Conservation (phyloP, 805 yeast genomes). For the Lachancea dasiensis region DNA sequence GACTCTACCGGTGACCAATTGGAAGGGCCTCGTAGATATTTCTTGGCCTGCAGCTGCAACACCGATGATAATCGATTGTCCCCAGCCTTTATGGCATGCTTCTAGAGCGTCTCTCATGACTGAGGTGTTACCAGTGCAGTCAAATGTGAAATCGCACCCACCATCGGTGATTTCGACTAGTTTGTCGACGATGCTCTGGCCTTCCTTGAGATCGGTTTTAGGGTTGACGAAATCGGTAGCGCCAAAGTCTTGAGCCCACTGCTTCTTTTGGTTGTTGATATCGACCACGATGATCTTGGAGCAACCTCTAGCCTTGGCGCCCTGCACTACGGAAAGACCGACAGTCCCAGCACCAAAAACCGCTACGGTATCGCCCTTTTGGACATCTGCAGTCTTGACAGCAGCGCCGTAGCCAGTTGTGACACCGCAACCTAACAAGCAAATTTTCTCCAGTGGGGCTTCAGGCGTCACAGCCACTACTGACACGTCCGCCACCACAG, state of each 20-base stretch:
- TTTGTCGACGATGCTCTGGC: slow-evolving; percentile 71
- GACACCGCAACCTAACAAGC: slow-evolving; percentile 96
- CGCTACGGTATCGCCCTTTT: slow-evolving; percentile 88
- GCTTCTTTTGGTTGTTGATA: slow-evolving; percentile 75
- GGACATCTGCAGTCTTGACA: slow-evolving; percentile 78
- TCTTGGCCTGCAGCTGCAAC: slow-evolving; percentile 99
- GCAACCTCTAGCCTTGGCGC: slow-evolving; percentile 81
- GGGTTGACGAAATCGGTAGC: slow-evolving; percentile 96
- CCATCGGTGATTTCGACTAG: slow-evolving; percentile 91
- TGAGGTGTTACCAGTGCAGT: slow-evolving; percentile 92
- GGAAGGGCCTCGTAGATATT: slow-evolving; percentile 96
- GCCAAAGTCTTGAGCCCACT: slow-evolving; percentile 84
- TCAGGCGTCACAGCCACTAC: slow-evolving; percentile 83
- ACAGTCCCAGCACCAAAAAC: slow-evolving; percentile 98
- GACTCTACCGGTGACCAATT: slow-evolving; percentile 96
- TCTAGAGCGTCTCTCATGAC: slow-evolving; percentile 97
- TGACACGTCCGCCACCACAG: slow-evolving; percentile 96
- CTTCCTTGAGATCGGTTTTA: slow-evolving; percentile 55
- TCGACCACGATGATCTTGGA: slow-evolving; percentile 79
- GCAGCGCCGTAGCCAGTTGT: slow-evolving; percentile 99
- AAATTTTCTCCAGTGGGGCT: slow-evolving; percentile 81
- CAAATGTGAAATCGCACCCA: slow-evolving; percentile 93
- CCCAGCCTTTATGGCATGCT: slow-evolving; percentile 99
- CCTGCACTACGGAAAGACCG: slow-evolving; percentile 94
- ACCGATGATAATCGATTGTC: slow-evolving; percentile 89